A percentile compares a stretch with the other conserved stretches of the same genome.
Evolutionary conservation across 148 eudicot species (phyloP).

Genomic region (Rhododendron molle): DNA sequence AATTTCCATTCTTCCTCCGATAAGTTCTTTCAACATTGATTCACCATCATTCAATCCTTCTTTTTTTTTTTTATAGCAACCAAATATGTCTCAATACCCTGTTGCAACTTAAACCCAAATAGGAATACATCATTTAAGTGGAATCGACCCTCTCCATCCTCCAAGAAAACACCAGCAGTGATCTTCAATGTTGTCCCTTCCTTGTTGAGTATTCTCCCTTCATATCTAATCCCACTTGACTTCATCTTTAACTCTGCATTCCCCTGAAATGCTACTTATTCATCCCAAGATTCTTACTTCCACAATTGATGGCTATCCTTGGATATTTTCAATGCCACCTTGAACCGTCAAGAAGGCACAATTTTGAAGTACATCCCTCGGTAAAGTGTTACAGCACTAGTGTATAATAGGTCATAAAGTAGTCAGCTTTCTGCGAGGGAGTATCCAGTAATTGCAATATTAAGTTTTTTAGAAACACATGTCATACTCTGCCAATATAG

Average conservation of each 20-base stretch:
- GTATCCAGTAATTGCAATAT: not conserved
- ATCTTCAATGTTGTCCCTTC: not conserved
- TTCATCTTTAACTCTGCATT: not conserved
- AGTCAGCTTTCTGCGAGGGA: not conserved
- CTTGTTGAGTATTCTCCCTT: not conserved
- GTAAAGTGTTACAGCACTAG: not conserved
- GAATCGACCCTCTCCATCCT: not conserved
- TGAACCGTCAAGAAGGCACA: not conserved
- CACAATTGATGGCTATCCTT: not conserved
- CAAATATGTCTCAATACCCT: not conserved
- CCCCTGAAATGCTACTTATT: not conserved
- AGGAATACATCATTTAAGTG: not conserved
- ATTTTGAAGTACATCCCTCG: not conserved
- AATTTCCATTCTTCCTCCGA: not conserved
- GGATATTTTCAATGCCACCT: not conserved
- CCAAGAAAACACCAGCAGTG: not conserved
- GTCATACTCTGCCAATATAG: not conserved
- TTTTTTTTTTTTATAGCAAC: not conserved
- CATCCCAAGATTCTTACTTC: not conserved
- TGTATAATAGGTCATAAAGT: not conserved
- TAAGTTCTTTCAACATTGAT: not conserved
- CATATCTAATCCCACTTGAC: not conserved
- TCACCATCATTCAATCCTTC: not conserved
- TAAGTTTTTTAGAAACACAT: not conserved
- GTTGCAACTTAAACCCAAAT: not conserved